Conservation (phyloP, 257 asterid genomes). For the Lycium ferocissimum region DNA sequence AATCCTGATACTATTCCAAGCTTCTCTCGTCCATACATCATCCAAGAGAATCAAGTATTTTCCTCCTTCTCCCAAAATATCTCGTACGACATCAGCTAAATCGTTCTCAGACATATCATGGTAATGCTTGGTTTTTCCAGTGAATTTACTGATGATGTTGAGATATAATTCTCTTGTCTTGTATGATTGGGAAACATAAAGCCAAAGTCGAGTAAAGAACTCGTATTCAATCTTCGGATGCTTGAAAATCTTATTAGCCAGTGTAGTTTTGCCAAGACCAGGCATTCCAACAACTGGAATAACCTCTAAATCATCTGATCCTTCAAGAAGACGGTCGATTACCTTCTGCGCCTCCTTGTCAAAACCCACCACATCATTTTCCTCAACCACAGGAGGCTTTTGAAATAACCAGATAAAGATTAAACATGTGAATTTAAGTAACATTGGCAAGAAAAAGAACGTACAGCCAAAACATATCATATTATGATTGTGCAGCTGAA, state of each 20-base stretch:
- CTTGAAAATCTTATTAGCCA: constrained; percentile 42
- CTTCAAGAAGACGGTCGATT: constrained; percentile 35
- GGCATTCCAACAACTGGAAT: constrained; percentile 46
- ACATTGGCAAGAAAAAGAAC: not conserved
- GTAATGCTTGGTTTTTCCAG: constrained; percentile 3
- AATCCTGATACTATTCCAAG: constrained; percentile 34
- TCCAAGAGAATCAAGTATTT: constrained; percentile 23
- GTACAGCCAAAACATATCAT: not conserved
- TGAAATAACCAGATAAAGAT: not conserved
- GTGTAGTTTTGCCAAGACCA: constrained; percentile 50
- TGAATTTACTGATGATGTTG: constrained; percentile 32
- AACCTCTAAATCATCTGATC: constrained; percentile 32
- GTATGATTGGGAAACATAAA: constrained; percentile 39
- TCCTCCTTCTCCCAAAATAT: not conserved
- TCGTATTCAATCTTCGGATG: constrained; percentile 37
- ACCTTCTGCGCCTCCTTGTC: constrained; percentile 37
- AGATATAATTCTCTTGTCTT: constrained; percentile 38
- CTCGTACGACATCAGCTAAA: not conserved
- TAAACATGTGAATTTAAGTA: not conserved
- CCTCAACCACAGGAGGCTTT: constrained; percentile 26
- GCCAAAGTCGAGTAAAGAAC: constrained; percentile 42
- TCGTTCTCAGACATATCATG: not conserved
- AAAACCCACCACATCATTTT: constrained; percentile 44
- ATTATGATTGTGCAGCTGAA: not conserved
- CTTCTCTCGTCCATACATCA: constrained; percentile 16